Percentiles rank a stretch among this genome's conserved stretches.
Conservation (phyloP, 2,329 filamentous ascomycete genomes). For the Rutstroemia sp. region DNA sequence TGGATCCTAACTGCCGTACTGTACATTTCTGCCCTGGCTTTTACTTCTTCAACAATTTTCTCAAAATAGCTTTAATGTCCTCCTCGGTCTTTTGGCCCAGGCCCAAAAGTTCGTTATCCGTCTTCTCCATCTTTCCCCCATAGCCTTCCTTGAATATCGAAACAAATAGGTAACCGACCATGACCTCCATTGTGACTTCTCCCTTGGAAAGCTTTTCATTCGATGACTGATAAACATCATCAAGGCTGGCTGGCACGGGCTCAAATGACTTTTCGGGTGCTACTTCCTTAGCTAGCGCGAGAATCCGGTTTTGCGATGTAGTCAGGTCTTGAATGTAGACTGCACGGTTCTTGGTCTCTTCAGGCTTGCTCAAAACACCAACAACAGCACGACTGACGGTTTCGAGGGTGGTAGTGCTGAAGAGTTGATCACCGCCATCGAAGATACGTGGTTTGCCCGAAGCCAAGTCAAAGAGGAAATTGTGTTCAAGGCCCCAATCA, state of each 20-base stretch:
- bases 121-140: constrained; percentile 30
- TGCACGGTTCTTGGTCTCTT: constrained; percentile 45
- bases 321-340: constrained; percentile 40
- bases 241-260: constrained; percentile 11
- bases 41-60: constrained; percentile 9
- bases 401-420: constrained; percentile 41
- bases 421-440: constrained; percentile 42
- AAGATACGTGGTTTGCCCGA: constrained; percentile 36
- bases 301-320: constrained; percentile 37
- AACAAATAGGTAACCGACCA: constrained; percentile 30
- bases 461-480: constrained; percentile 40
- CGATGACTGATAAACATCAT: constrained; percentile 14
- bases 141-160: constrained; percentile 29
- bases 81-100: constrained; percentile 33
- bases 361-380: constrained; percentile 39
- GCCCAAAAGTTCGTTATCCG: constrained; percentile 37
- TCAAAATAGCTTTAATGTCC: constrained; percentile 32
- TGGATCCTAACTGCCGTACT: too few species aligned
- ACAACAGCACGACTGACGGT: constrained; percentile 42
- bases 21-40: too few species aligned
- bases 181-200: constrained; percentile 25
- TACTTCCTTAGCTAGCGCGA: constrained; percentile 30
- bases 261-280: constrained; percentile 27
- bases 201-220: constrained; percentile 21
- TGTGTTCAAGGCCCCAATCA: constrained; percentile 43